Base-by-base conservation (phyloP, 306 rosid genomes). In the Dryas alaskensis region DNA sequence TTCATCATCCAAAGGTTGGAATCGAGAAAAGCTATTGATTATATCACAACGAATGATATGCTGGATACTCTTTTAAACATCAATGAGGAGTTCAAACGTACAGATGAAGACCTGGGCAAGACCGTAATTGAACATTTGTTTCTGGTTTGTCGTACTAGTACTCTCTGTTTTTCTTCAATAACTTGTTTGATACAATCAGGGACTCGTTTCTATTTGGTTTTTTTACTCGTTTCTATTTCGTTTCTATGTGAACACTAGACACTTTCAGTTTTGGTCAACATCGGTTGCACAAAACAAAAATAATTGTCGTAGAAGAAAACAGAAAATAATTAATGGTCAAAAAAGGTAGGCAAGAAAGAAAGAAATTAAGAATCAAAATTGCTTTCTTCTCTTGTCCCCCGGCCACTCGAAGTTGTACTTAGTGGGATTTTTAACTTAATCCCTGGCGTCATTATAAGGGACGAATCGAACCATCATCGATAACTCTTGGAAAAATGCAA, bases 321-420 rank as follows among this genome's bases (percentile, higher is more conserved):
- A 14, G 49, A 45, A 49, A 14, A 51, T 27, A 27, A 3, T 3
- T 46, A 67, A 43, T 10, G 25, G 88, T 87, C 86, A 84, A 84
- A 10, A 77, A 81, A 63, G 55, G 88, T 46, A 82, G 86, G 66
- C 71, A 49, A 40, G 22, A 52, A 19, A 65, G 51, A 63, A 48
- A 65, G 51, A 63, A 48, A 31, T 31, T 31, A 31, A 46, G 44
- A 70, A 60, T 39, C 60, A 65, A 44, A 48, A 39, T 71, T 64
- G 54, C 10, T 39, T 60, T 10, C 40, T 63, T 48, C 48, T 54
- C 37, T 10, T 17, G 65, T 60, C 65, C 44, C 67, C 72, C 67
- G 10, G 54, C 27, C 67, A 13, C 55, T 17, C 42, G 5, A 60
- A 73, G 43, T n/a, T 22, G 37, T 70, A 70, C 48, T 42, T 45